Base-by-base conservation (phyloP, 106 monocot genomes). In the Agapanthus africanus region DNA sequence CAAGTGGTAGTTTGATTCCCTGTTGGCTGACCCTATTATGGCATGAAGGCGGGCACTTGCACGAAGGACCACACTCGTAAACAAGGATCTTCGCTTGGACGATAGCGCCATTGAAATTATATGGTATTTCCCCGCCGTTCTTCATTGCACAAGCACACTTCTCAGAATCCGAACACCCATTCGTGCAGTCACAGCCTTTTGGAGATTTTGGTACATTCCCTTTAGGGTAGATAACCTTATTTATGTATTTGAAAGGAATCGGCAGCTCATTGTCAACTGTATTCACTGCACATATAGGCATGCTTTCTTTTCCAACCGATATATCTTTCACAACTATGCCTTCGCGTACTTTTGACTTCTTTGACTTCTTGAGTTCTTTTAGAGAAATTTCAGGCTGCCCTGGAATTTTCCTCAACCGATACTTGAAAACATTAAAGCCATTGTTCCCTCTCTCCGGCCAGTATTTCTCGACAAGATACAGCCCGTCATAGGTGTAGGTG, bases 101-200 rank as follows among this genome's bases (percentile, higher is more conserved):
- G 42, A 95, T 95, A 37, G 88, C 85, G 61, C 91, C 91, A 72
- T 84, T 84, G 46, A 68, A 91, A 70, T 95, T 91, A 73, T 56
- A 95, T n/a, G 95, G 91, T 71, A 95, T 84, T 67, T 91, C 83
- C 16, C 91, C 91, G 56, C 88, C 91, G 76, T 95, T 95, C 74
- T 86, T 95, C 60, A 82, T 54, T 15, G 91, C 88, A 79, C 91
- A 95, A 19, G 86, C 77, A 80, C 95, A 95, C 0, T 59, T 86
- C 10, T 71, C 67, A 36, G 84, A 84, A 69, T 92, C 86, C 11
- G 80, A 80, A 66, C 91, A 95, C 11, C 80, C 84, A 66, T 74
- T 22, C 1, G 59, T 84, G 64, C 95, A 95, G 33, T 82, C 71
- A 57, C 95, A 95, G 57, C 91, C 95, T 26, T 37, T 74, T 13